These are phyloP conservation scores for Cinnamomum chago DNA, from an alignment of 164 flowering plant genomes.

Conservation along the genomic window DNA sequence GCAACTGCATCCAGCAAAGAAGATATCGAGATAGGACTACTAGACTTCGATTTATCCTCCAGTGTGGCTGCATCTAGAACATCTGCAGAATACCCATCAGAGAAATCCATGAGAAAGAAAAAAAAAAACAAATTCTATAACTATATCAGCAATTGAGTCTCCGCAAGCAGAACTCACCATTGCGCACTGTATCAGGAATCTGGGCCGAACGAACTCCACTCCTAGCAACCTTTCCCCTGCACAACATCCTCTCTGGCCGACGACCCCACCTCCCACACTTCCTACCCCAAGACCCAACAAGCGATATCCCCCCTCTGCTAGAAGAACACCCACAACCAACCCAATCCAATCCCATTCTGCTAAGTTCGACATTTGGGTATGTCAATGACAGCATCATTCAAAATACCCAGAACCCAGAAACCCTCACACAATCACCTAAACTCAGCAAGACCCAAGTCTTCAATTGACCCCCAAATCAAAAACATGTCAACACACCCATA, in stretches of 20 bases:
- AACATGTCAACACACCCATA: conserved; percentile 9
- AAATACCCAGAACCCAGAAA: conserved; percentile 25
- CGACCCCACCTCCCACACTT: conserved; percentile 21
- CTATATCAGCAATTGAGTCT: background rate
- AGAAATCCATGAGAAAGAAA: background rate
- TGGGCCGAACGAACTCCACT: conserved; percentile 41
- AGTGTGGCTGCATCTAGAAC: conserved; percentile 36
- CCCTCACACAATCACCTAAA: conserved; percentile 7
- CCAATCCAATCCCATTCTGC: conserved; percentile 39
- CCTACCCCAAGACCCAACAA: conserved; percentile 22
- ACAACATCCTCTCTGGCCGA: conserved; percentile 25
- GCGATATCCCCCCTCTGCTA: conserved; percentile 22
- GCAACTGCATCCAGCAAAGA: conserved; percentile 75
- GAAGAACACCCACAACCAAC: conserved; percentile 54
- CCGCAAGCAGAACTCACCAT: conserved; percentile 33
- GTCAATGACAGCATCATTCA: conserved; percentile 61
- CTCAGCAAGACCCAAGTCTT: background rate
- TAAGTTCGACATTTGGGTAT: conserved; percentile 49
- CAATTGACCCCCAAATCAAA: background rate
- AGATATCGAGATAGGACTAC: conserved; percentile 40
- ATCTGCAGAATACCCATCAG: conserved; percentile 31
- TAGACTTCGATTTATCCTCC: conserved; percentile 35
- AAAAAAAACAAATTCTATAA: background rate
- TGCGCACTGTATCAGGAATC: conserved; percentile 42
- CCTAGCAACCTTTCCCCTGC: conserved; percentile 16